Conservation (phyloP, 176 grass and related monocot species). For the Chloris gayana region DNA sequence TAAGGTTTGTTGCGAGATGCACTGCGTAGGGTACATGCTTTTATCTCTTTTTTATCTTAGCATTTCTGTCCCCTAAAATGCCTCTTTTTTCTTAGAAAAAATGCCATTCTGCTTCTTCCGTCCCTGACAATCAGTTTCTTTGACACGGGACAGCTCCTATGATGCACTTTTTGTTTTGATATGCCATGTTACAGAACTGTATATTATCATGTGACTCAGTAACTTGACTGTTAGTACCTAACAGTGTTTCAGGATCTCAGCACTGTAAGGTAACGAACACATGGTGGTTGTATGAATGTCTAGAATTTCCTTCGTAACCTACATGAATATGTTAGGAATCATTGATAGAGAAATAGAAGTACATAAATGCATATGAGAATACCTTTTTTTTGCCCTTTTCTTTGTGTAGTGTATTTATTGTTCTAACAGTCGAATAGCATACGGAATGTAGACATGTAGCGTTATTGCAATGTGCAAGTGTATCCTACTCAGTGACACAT, state of each 20-base stretch:
- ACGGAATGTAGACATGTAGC: slow-evolving; percentile 20
- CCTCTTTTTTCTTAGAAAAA: background rate
- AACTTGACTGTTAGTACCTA: slow-evolving; percentile 17
- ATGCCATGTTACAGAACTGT: slow-evolving; percentile 1
- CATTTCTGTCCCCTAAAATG: slow-evolving; percentile 23
- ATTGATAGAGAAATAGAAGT: slow-evolving; percentile 27
- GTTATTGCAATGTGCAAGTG: slow-evolving; percentile 13
- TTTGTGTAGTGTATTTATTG: background rate
- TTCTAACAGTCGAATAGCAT: background rate
- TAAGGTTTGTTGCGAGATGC: slow-evolving; percentile 19
- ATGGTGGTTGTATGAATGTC: background rate
- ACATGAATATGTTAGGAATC: slow-evolving; percentile 6
- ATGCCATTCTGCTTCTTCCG: slow-evolving; percentile 1
- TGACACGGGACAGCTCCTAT: slow-evolving; percentile 7
- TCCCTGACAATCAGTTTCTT: background rate
- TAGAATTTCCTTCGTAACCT: slow-evolving; percentile 7
- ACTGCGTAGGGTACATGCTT: background rate
- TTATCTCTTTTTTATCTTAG: background rate
- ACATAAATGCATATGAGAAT: slow-evolving; percentile 13
- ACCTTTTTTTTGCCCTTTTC: background rate
- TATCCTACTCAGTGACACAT: slow-evolving; percentile 19
- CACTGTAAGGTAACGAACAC: background rate
- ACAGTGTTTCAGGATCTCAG: slow-evolving; percentile 19
- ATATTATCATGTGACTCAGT: slow-evolving; percentile 20
- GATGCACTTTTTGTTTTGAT: slow-evolving; percentile 11